Evolutionary conservation across 2,329 filamentous ascomycete genomes (phyloP).

Genomic region (Paradendryphiella salina): DNA sequence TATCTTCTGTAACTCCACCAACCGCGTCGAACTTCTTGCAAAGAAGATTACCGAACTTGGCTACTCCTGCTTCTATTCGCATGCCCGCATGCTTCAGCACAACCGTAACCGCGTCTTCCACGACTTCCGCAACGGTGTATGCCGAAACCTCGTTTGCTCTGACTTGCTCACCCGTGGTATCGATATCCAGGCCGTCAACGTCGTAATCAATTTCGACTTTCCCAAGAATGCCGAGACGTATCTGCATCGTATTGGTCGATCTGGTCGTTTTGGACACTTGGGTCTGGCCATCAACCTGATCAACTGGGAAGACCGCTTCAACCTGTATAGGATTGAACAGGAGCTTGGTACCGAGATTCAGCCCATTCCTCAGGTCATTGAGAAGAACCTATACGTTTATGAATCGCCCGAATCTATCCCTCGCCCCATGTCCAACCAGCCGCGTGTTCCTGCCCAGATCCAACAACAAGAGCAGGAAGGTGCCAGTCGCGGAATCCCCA

Average conservation of each 20-base stretch:
- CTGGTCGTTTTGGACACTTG: slow-evolving; percentile 93
- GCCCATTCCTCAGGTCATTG: slow-evolving; percentile 90
- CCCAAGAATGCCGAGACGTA: slow-evolving; percentile 99
- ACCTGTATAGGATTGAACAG: slow-evolving; percentile 97
- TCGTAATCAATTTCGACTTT: slow-evolving; percentile 99
- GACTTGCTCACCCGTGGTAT: slow-evolving; percentile 98
- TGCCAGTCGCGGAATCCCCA: slow-evolving; percentile 24
- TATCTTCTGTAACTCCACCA: slow-evolving; percentile 99
- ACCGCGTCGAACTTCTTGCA: slow-evolving; percentile 92
- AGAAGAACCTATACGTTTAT: slow-evolving; percentile 98
- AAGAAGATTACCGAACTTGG: slow-evolving; percentile 99
- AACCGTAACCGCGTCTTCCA: slow-evolving; percentile 98
- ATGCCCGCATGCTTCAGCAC: slow-evolving; percentile 96
- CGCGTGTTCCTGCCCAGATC: slow-evolving; percentile 32
- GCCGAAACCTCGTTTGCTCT: slow-evolving; percentile 96
- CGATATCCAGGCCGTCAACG: slow-evolving; percentile 98
- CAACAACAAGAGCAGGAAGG: slow-evolving; percentile 38
- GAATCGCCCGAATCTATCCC: slow-evolving; percentile 95
- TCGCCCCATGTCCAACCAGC: slow-evolving; percentile 68
- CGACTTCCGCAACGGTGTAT: slow-evolving; percentile 97
- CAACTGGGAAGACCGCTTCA: slow-evolving; percentile 99
- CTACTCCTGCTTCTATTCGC: slow-evolving; percentile 99
- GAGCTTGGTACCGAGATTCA: slow-evolving; percentile 97
- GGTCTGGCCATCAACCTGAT: slow-evolving; percentile 98
- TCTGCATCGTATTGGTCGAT: slow-evolving; percentile 96